These are phyloP conservation scores for Crithidia fasciculata DNA, from an alignment of 208 protist genomes.

Conservation along the genomic window DNA sequence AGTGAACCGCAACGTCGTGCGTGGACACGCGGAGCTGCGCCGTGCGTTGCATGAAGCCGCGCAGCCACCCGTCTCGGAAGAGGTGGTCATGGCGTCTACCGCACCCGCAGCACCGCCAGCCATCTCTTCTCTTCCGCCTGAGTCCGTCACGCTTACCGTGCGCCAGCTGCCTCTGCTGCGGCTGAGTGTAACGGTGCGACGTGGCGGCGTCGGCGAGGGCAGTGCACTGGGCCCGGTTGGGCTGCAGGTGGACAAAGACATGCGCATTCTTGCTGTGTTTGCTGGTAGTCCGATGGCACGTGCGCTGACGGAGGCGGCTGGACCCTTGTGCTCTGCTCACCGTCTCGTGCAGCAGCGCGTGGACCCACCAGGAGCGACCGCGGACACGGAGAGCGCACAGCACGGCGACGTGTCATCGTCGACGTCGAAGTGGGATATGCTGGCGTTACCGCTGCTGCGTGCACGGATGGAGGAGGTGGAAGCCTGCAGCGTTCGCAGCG, in stretches of 20 bases:
- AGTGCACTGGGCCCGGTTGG: slow-evolving; percentile 58
- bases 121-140: slow-evolving; percentile 22
- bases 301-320: slow-evolving; percentile 44
- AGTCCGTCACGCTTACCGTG: slow-evolving; percentile 68
- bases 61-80: slow-evolving; percentile 7
- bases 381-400: neutral
- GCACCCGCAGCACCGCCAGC: neutral
- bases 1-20: slow-evolving; percentile 56
- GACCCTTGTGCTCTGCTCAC: slow-evolving; percentile 53
- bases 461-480: neutral
- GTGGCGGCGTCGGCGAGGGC: slow-evolving; percentile 33
- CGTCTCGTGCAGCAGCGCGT: slow-evolving; percentile 35
- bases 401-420: neutral
- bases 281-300: slow-evolving; percentile 54
- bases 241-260: slow-evolving; percentile 58
- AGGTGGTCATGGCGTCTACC: neutral
- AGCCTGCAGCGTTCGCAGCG: neutral
- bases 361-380: neutral
- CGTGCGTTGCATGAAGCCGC: slow-evolving; percentile 30
- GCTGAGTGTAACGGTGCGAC: slow-evolving; percentile 43
- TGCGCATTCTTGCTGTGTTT: slow-evolving; percentile 48
- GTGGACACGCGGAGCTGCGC: slow-evolving; percentile 29
- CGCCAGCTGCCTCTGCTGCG: slow-evolving; percentile 66
- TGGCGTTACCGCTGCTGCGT: slow-evolving; percentile 20
- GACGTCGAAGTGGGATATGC: slow-evolving; percentile 7